Conservation (phyloP, 768 basidiomycete species). For the Termitomyces titanicus region DNA sequence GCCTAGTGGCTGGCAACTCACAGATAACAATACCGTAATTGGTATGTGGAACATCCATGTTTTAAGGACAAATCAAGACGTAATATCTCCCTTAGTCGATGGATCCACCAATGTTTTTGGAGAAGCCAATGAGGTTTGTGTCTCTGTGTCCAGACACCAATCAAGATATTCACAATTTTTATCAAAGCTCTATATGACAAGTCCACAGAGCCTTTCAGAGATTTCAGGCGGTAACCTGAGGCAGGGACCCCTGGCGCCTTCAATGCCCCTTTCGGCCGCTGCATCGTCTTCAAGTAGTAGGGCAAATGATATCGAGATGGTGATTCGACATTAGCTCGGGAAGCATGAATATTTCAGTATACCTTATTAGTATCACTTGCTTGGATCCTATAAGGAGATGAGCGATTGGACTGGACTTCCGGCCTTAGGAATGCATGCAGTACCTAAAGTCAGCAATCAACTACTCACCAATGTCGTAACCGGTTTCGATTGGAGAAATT, state of each 20-base stretch:
- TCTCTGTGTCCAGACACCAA: constrained; percentile 1
- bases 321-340: constrained; percentile 18
- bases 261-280: constrained; percentile 13
- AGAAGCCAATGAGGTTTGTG: constrained; percentile 31
- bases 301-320: constrained; percentile 32
- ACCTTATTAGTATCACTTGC: no score
- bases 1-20: constrained; percentile 44
- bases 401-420: no score
- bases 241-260: constrained; percentile 2
- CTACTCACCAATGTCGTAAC: no score
- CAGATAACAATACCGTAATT: constrained; percentile 48
- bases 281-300: constrained; percentile 8
- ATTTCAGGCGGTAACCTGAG: neutral
- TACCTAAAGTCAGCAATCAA: neutral
- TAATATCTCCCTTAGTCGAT: constrained; percentile 23
- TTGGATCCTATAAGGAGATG: no score
- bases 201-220: constrained; percentile 6
- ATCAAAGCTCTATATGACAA: constrained; percentile 18
- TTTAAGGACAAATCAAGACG: neutral
- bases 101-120: constrained; percentile 43
- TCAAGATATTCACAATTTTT: neutral
- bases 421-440: neutral
- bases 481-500: no score
- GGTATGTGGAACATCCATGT: constrained; percentile 29
- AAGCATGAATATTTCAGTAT: no score